Base-by-base conservation (phyloP, 2,329 filamentous ascomycete genomes). In the Cladobotryum protrusum region DNA sequence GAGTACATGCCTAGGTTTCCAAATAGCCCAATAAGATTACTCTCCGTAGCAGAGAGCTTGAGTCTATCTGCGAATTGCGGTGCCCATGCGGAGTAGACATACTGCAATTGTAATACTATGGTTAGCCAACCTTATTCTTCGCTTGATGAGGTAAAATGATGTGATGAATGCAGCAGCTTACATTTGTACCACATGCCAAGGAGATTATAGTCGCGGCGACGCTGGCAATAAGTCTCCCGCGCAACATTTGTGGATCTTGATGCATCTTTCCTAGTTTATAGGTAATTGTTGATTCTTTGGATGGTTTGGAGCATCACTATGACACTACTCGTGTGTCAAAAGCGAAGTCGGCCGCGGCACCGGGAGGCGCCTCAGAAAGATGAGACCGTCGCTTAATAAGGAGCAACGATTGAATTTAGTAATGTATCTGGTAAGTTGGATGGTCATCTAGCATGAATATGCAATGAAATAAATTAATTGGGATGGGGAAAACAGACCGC, bases 81-180 rank as follows among this genome's bases (percentile, higher is more conserved):
- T 13, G 89, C 90, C 91, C 93, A 99, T 69, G 92, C 92, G 49
- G 90, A 96, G 71, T 96, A 99, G 64, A 91, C 92, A 81, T 99
- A 97, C 89, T 96, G 63, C 45, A 47, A 18, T 49, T 32, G 42
- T 42, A 15, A 17, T 5, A 17, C 36, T n/a, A 19, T 18, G 39
- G 47, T 54, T 17, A 54, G 52, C 29, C 5, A 29, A 18, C 17
- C 20, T 33, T 8, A 34, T 42, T 13, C 15, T 13, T 44, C 15
- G 24, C 7, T 7, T 9, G n/a, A 17, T 15, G n/a, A n/a, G 34
- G 2, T 32, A 29, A 18, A 24, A 32, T 17, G 14, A 42, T 14
- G 20, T 3, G 37, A 37, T 19, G 15, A 41, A 7, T 20, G 15
- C 48, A 39, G 13, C 36, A 7, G 29, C 82, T 62, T 71, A 95